Conservation (phyloP, 2,329 filamentous ascomycete species). For the Madurella mycetomatis region DNA sequence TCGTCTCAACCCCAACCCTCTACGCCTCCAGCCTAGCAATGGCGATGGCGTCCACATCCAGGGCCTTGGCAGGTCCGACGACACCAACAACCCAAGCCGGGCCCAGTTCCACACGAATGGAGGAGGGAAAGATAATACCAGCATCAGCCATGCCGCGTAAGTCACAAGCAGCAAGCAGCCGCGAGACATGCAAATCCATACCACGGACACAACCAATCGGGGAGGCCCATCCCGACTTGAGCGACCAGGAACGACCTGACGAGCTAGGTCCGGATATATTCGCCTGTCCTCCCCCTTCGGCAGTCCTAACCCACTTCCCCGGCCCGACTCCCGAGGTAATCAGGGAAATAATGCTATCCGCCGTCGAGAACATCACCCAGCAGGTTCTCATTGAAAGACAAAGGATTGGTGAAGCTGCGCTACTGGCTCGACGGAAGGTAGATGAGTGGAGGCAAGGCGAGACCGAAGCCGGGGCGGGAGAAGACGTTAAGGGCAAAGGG, state of each 20-base stretch:
- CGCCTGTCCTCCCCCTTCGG: slow-evolving; percentile 43
- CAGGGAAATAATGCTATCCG: slow-evolving; percentile 38
- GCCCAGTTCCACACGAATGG: neutral
- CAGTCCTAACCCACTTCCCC: slow-evolving; percentile 34
- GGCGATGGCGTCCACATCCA: neutral
- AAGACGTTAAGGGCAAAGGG: slow-evolving; percentile 15
- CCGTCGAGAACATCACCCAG: slow-evolving; percentile 42
- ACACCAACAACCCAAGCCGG: neutral
- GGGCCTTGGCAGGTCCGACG: neutral
- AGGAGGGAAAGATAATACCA: neutral
- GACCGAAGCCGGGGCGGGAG: neutral
- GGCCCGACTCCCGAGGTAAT: slow-evolving; percentile 40
- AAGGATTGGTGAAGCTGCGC: slow-evolving; percentile 22
- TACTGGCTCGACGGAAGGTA: slow-evolving; percentile 23
- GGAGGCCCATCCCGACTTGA: no score
- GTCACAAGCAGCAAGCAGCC: neutral
- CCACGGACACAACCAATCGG: no score
- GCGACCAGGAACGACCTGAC: no score
- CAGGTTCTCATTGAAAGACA: slow-evolving; percentile 33
- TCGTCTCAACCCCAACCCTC: no score
- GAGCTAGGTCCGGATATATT: slow-evolving; percentile 38
- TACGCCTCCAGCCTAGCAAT: neutral
- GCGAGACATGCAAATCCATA: neutral
- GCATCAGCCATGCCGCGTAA: neutral
- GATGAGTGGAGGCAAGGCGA: neutral